A percentile compares a stretch with the other conserved stretches of the same genome.
These are phyloP conservation scores for Termitomyces sp. DNA, from an alignment of 768 basidiomycete genomes.

Conservation along the genomic window DNA sequence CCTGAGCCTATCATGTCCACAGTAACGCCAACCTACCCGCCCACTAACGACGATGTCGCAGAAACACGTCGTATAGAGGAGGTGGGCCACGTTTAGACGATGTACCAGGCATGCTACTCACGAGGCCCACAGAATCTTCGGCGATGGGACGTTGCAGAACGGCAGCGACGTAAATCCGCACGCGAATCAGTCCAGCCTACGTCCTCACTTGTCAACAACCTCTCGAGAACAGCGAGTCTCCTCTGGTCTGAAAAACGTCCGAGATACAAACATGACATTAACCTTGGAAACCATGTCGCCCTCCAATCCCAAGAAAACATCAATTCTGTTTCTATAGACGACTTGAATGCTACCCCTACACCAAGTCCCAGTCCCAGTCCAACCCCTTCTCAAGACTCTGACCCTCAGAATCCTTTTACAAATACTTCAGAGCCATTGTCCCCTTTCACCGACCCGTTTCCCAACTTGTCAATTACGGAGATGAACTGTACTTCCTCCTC, in stretches of 20 bases:
- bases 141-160: constrained; percentile 76
- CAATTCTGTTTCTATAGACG: constrained; percentile 53
- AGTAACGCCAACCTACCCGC: constrained; percentile 50
- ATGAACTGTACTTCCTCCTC: constrained; percentile 17
- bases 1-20: constrained; percentile 24
- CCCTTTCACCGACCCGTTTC: constrained; percentile 44
- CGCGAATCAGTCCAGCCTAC: constrained; percentile 46
- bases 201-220: constrained; percentile 52
- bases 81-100: constrained; percentile 35
- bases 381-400: constrained; percentile 23
- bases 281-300: constrained; percentile 41
- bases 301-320: constrained; percentile 50
- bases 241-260: constrained; percentile 48
- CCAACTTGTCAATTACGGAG: constrained; percentile 21
- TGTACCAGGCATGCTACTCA: constrained; percentile 7
- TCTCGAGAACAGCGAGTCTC: constrained; percentile 56
- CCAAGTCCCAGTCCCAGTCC: constrained; percentile 17
- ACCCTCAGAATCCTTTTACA: constrained; percentile 44
- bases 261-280: constrained; percentile 27
- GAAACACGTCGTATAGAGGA: constrained; percentile 73
- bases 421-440: constrained; percentile 44
- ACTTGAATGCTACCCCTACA: constrained; percentile 41
- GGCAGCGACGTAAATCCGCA: constrained; percentile 69
- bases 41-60: constrained; percentile 58
- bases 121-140: constrained; percentile 55